Conservation (phyloP, 2,329 filamentous ascomycete species). For the Rosellinia necatrix region DNA sequence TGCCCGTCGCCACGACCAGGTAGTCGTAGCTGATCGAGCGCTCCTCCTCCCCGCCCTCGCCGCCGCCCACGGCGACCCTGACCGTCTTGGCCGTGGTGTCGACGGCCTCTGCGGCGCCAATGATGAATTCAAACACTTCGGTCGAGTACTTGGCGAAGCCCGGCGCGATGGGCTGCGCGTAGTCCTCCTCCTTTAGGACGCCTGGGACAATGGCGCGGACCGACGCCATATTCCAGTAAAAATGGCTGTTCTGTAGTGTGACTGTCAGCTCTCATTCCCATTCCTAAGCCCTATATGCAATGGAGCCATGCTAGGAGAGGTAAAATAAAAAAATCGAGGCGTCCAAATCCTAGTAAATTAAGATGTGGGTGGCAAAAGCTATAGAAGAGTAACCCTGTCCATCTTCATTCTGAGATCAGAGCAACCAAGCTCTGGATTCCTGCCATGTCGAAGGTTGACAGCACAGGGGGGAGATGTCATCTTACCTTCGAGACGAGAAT, state of each 20-base stretch:
- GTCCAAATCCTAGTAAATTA: background rate
- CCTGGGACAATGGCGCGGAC: conserved; percentile 60
- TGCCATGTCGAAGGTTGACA: too few relatives aligned
- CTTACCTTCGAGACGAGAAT: conserved; percentile 60
- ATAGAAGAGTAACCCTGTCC: background rate
- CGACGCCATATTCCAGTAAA: conserved; percentile 63
- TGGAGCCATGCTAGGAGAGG: background rate
- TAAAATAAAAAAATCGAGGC: background rate
- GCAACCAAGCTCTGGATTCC: background rate
- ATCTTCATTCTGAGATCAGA: background rate
- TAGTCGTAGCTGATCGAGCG: conserved; percentile 56
- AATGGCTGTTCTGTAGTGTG: conserved; percentile 56
- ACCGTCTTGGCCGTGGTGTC: conserved; percentile 48
- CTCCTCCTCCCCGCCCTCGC: conserved; percentile 34
- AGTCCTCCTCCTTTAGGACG: conserved; percentile 53
- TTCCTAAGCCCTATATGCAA: background rate
- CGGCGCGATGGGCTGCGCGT: conserved; percentile 54
- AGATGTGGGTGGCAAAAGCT: background rate
- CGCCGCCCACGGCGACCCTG: conserved; percentile 43
- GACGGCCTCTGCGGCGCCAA: conserved; percentile 52
- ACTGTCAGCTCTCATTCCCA: conserved; percentile 13
- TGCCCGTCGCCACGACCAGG: conserved; percentile 62
- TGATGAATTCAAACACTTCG: conserved; percentile 55
- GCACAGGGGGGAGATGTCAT: background rate
- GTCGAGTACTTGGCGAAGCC: conserved; percentile 56